These are phyloP conservation scores for Diospyros kaki DNA, from an alignment of 148 eudicot genomes.

Conservation along the genomic window DNA sequence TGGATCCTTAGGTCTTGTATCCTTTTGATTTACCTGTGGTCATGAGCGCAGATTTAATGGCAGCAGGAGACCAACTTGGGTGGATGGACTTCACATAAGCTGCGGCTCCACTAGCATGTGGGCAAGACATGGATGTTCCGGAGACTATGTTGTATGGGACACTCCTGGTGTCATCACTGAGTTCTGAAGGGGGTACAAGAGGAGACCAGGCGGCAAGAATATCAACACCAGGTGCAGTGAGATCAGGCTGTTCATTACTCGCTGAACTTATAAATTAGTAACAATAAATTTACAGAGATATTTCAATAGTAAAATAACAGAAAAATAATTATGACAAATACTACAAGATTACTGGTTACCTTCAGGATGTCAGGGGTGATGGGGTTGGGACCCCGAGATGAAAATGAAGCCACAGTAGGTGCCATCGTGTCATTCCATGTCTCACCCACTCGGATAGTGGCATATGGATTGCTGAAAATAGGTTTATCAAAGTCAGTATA, in stretches of 20 bases:
- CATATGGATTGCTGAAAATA: background rate
- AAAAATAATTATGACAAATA: background rate
- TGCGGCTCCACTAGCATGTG: conserved; percentile 2
- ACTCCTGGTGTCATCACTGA: background rate
- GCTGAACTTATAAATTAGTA: background rate
- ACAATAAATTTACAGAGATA: background rate
- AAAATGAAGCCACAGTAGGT: background rate
- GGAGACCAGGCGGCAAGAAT: background rate
- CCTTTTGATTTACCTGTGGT: background rate
- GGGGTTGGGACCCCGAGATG: conserved; percentile 1
- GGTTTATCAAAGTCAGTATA: background rate
- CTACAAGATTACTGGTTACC: background rate
- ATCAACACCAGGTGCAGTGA: conserved; percentile 1
- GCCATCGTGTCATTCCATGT: background rate
- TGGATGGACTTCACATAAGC: background rate
- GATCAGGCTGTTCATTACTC: conserved; percentile 1
- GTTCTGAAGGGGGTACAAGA: background rate
- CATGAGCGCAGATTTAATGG: too few species aligned
- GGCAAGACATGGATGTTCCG: conserved; percentile 3
- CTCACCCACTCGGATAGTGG: background rate
- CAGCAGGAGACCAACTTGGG: background rate
- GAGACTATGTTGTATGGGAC: background rate
- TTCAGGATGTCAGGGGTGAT: background rate
- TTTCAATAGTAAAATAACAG: background rate
- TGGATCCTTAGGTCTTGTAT: background rate